Conservation (phyloP, 2,329 filamentous ascomycete genomes). For the Penicillium sp. region DNA sequence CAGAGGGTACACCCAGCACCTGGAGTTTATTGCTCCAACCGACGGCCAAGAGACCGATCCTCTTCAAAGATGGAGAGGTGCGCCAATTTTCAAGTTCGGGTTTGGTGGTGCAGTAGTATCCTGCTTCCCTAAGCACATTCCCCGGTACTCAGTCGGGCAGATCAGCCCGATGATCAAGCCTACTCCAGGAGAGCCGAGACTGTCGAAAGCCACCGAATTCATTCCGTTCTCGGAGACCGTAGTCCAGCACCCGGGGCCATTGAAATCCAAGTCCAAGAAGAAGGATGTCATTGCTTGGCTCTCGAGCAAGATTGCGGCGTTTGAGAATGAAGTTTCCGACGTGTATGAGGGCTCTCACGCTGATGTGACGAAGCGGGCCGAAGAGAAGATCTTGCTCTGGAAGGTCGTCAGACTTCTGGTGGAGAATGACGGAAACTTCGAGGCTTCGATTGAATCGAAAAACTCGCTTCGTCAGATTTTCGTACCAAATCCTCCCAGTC, state of each 20-base stretch:
- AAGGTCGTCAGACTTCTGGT: conserved; percentile 75
- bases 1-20: conserved; percentile 43
- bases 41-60: conserved; percentile 61
- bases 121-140: conserved; percentile 81
- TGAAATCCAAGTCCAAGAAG: conserved; percentile 88
- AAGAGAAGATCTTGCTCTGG: conserved; percentile 81
- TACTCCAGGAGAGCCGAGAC: conserved; percentile 72
- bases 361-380: conserved; percentile 57
- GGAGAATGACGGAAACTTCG: conserved; percentile 77
- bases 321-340: conserved; percentile 54
- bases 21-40: conserved; percentile 52
- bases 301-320: conserved; percentile 62
- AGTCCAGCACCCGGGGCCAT: conserved; percentile 79
- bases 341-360: conserved; percentile 45
- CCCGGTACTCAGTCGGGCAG: conserved; percentile 73
- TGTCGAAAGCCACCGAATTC: conserved; percentile 69
- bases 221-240: conserved; percentile 66
- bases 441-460: conserved; percentile 65
- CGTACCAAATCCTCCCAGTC: conserved; percentile 50
- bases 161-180: conserved; percentile 71
- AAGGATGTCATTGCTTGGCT: conserved; percentile 87
- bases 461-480: conserved; percentile 70
- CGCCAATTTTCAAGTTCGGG: conserved; percentile 80
- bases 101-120: conserved; percentile 76
- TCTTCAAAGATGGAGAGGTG: conserved; percentile 83